Conservation (phyloP, 176 grass and related monocot species). For the Bolboschoenus planiculmis region DNA sequence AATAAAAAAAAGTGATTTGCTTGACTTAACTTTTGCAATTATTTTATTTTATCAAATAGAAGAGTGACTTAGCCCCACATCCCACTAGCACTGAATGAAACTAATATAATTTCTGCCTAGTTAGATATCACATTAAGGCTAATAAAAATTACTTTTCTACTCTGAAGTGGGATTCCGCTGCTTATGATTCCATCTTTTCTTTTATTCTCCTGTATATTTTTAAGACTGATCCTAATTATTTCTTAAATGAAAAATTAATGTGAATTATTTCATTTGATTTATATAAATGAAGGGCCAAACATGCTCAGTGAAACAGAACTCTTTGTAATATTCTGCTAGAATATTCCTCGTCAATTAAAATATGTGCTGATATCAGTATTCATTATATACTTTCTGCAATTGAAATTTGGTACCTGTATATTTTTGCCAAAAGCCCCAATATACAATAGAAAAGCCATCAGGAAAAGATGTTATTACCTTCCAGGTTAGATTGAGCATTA, state of each 20-base stretch:
- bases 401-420: neutral
- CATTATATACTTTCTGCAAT: neutral
- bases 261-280: neutral
- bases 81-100: neutral
- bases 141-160: neutral
- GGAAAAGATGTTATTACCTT: conserved; percentile 19
- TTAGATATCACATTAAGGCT: neutral
- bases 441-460: neutral
- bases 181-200: conserved; percentile 1
- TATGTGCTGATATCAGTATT: neutral
- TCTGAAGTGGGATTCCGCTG: neutral
- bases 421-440: neutral
- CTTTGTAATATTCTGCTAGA: neutral
- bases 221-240: neutral
- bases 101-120: neutral
- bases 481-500: conserved; percentile 16
- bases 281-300: neutral
- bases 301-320: neutral
- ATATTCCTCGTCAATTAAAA: neutral
- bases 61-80: neutral
- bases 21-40: neutral
- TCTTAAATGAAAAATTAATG: neutral
- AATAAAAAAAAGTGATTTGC: neutral
- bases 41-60: neutral
- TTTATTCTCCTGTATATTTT: neutral